Evolutionary conservation across 495 filamentous ascomycete genomes (phyloP).

Genomic region (Podospora tetraspora): DNA sequence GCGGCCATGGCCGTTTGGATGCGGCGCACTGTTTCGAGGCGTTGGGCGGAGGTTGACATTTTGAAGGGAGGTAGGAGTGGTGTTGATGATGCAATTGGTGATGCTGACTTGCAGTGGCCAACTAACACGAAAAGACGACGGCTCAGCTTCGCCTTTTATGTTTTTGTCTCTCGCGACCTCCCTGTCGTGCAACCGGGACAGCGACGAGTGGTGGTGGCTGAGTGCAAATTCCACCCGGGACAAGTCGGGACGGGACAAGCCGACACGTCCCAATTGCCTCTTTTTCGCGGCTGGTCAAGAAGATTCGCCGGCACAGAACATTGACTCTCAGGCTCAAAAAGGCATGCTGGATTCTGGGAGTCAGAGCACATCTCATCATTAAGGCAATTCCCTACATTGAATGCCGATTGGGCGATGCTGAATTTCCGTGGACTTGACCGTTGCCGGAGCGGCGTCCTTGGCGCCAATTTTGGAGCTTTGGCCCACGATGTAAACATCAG

Average conservation of each 20-base stretch:
- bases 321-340: neutral
- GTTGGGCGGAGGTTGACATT: constrained; percentile 18
- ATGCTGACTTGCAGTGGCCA: neutral
- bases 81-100: neutral
- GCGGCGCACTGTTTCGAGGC: constrained; percentile 23
- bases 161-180: neutral
- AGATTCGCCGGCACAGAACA: neutral
- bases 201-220: constrained; percentile 5
- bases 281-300: neutral
- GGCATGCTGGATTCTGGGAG: neutral
- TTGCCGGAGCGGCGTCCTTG: neutral
- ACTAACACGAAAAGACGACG: neutral
- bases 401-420: neutral
- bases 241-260: constrained; percentile 4
- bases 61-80: neutral
- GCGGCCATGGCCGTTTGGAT: constrained; percentile 23
- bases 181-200: neutral
- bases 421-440: neutral
- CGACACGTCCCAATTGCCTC: neutral
- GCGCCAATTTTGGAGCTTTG: neutral
- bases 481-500: neutral
- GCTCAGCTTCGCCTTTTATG: neutral
- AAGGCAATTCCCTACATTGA: neutral
- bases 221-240: neutral
- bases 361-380: neutral